Percentiles rank a stretch among this genome's conserved stretches.
phyloP scores from a whole-genome alignment of 192 early-diverging fungal genomes.

The Rhizoclosmatium sp. region DNA sequence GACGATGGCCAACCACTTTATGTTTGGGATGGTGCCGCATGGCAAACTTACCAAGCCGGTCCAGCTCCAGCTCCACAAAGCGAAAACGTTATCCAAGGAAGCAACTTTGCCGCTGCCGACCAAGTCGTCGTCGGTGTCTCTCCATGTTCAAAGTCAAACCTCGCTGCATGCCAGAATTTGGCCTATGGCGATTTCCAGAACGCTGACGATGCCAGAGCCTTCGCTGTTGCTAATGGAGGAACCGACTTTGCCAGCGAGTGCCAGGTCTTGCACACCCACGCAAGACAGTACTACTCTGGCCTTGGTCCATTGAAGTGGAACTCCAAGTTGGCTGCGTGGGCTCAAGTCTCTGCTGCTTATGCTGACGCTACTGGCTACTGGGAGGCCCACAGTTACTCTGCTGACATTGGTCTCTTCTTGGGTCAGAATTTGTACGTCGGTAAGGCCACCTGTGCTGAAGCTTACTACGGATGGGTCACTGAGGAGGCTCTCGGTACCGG shows the following conservation, averaged over 20 bases:
- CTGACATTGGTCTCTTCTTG: neutral
- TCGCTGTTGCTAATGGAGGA: neutral
- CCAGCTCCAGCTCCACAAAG: no score
- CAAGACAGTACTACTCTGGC: neutral
- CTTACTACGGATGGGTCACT: slow-evolving; percentile 26
- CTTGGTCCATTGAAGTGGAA: neutral
- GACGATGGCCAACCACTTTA: no score
- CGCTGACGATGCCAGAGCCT: neutral
- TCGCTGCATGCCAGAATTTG: neutral
- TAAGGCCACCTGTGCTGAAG: neutral
- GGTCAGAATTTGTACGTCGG: slow-evolving; percentile 16
- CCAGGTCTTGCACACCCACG: slow-evolving; percentile 1
- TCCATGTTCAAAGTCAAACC: neutral
- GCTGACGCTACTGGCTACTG: neutral
- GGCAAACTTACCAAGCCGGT: no score
- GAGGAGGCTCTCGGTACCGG: slow-evolving; percentile 2
- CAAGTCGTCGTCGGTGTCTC: no score
- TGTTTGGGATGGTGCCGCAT: no score
- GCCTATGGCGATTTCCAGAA: neutral
- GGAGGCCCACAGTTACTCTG: slow-evolving; percentile 12
- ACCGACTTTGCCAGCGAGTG: neutral
- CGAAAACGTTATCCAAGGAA: no score
- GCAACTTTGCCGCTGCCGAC: no score
- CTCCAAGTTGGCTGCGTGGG: neutral
- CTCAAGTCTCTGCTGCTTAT: slow-evolving; percentile 7